These are phyloP conservation scores for Fraxinus latifolia DNA, from an alignment of 305 asterid species.

Conservation along the genomic window DNA sequence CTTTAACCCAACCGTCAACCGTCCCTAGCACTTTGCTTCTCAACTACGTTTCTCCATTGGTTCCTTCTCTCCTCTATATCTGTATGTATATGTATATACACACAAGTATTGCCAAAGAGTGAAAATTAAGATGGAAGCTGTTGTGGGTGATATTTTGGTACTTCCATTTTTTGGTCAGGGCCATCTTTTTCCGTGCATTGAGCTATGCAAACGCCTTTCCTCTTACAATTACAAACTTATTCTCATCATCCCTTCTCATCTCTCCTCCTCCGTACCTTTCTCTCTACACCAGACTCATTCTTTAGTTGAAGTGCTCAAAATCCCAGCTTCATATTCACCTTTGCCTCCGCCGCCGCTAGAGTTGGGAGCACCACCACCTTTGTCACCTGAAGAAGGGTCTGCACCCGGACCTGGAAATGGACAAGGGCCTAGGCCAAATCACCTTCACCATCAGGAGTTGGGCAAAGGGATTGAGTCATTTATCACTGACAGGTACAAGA, in stretches of 20 bases:
- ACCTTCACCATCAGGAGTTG: constrained; percentile 25
- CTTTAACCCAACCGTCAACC: not conserved
- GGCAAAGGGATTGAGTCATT: constrained; percentile 43
- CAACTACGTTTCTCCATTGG: not conserved
- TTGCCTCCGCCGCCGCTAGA: constrained; percentile 1
- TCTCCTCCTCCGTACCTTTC: constrained; percentile 60
- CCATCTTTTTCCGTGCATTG: constrained; percentile 61
- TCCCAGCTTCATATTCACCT: constrained; percentile 27
- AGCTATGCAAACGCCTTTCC: constrained; percentile 56
- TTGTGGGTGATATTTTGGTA: constrained; percentile 46
- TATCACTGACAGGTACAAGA: constrained; percentile 27
- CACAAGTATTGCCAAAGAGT: not conserved
- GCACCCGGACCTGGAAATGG: not conserved
- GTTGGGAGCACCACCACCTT: constrained; percentile 6
- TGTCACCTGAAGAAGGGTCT: not conserved
- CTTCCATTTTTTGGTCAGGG: constrained; percentile 70
- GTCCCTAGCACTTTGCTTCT: not conserved
- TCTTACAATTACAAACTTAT: constrained; percentile 41
- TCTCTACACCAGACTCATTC: constrained; percentile 26
- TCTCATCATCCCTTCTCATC: constrained; percentile 57
- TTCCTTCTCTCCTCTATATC: not conserved
- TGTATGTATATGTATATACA: not conserved
- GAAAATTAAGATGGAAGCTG: constrained; percentile 32
- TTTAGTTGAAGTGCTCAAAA: constrained; percentile 31
- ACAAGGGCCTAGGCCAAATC: constrained; percentile 1